Base-by-base conservation (phyloP, 495 filamentous ascomycete genomes). In the Platismatia glauca region DNA sequence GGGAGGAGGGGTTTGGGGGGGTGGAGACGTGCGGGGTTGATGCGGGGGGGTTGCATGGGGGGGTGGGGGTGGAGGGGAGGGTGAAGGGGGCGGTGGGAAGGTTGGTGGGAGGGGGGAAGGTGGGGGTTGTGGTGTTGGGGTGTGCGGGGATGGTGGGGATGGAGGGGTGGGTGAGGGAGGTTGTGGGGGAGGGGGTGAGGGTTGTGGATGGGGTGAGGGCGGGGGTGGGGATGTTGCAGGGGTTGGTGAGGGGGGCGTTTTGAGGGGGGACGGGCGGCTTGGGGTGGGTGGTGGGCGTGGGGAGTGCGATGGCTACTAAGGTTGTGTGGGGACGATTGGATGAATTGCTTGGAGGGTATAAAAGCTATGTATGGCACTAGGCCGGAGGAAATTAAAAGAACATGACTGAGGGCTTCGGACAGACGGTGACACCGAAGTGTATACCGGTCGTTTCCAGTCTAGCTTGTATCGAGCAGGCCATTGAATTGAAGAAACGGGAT, bases 81-180 rank as follows among this genome's bases (percentile, higher is more conserved):
- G 84, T 97, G 66, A 84, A 76, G 64, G 83, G 85, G 16, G 92
- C 89, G 7, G 86, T 87, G 12, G 79, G 78, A 69, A 74, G 80
- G 55, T 71, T 96, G 41, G 71, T 96, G 31, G 12, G 78, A 81
- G 64, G 73, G 6, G 60, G 64, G 43, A 68, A 69, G 31, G 75
- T 81, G 1, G 71, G 74, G 31, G 78, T 75, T 18, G 85, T 92
- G 0, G 81, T 81, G 34, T 81, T 87, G 63, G 84, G 89, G 61
- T 78, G 90, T 76, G 93, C 91, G 46, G 93, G 94, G 7, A 96
- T 97, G 94, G 86, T 84, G 29, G 94, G 93, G 16, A 82, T 97
- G 77, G 88, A 93, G 60, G 80, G 85, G 61, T 86, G 88, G 57
- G 90, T 96, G 52, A 79, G 87, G 57, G 81, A 82, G 43, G 83